phyloP scores from a whole-genome alignment of 164 flowering plant genomes.

The Tetrastigma voinierianum region DNA sequence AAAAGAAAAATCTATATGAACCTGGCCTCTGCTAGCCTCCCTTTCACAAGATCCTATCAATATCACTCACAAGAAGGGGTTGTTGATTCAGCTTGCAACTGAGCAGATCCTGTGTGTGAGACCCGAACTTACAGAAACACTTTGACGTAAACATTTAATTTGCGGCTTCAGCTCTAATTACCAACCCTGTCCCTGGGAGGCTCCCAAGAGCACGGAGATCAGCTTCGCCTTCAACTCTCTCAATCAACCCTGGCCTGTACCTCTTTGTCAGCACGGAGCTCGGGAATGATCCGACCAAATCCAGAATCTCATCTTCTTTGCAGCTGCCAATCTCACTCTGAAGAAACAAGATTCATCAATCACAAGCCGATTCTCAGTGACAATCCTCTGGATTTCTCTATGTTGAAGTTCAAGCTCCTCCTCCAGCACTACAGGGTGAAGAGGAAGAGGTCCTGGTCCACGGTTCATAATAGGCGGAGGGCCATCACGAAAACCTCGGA shows the following conservation, averaged over 20 bases:
- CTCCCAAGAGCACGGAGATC: conserved; percentile 55
- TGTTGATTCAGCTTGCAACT: conserved; percentile 55
- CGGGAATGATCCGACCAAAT: conserved; percentile 42
- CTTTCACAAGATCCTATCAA: conserved; percentile 49
- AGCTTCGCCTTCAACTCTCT: conserved; percentile 66
- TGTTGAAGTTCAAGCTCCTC: conserved; percentile 63
- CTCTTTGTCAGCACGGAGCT: conserved; percentile 56
- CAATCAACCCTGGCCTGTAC: conserved; percentile 46
- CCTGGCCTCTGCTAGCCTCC: conserved; percentile 65
- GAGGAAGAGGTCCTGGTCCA: conserved; percentile 40
- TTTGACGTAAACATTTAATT: conserved; percentile 45
- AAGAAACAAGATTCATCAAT: conserved; percentile 66
- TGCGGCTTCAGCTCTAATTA: conserved; percentile 52
- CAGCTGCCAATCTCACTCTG: conserved; percentile 51
- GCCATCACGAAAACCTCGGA: conserved; percentile 35
- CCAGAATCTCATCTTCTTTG: conserved; percentile 60
- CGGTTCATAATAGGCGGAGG: conserved; percentile 32
- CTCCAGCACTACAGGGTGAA: conserved; percentile 54
- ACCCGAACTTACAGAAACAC: conserved; percentile 47
- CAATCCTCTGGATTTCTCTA: conserved; percentile 50
- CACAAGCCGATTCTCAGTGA: conserved; percentile 48
- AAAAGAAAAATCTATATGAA: conserved; percentile 17
- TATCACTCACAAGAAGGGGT: conserved; percentile 41
- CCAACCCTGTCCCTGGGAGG: conserved; percentile 51
- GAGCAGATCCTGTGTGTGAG: conserved; percentile 44